Base-by-base conservation (phyloP, 345 rosid genomes). In the Pugionium dolabratum region DNA sequence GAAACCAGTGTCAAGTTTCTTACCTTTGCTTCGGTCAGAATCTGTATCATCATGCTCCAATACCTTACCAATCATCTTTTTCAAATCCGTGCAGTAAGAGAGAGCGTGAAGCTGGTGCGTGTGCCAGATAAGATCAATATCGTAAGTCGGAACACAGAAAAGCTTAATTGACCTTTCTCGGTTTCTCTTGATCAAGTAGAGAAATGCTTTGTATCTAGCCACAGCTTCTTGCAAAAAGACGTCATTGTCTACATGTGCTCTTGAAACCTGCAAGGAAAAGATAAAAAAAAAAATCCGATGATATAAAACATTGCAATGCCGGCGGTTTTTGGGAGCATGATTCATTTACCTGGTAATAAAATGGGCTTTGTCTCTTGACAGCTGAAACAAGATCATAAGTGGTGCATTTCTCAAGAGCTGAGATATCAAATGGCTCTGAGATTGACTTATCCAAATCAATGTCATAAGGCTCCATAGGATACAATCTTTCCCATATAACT, bases 121-220 rank as follows among this genome's bases (percentile, higher is more conserved):
- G 65, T 95, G 99, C 99, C 99, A 95, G n/a, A 95, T 87, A 54
- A 94, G 96, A 77, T 94, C 97, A 59, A 94, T 63, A 77, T 94
- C 99, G 59, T 94, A 94, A 57, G 99, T 94, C 26, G 99, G 99
- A 54, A 94, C 99, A 69, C 91, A 85, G 71, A 95, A 91, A 48
- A 78, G 75, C 33, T 59, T 87, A 8, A 84, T 40, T 4, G 95
- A 87, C n/a, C 46, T 82, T 76, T 95, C 91, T 74, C 56, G 9
- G 82, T 89, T 95, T 74, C 83, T 81, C 81, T 82, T 84, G 66
- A 91, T 95, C 75, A 90, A 75, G 70, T 91, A 81, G 54, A 95
- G 79, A 79, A 95, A 95, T 4, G 97, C 99, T 80, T 83, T 91
- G 62, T 95, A 91, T 77, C 99, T 83, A 69, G 88, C 88, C 66